phyloP scores from a whole-genome alignment of 2,329 filamentous ascomycete species.

The Aspergillus awamori region DNA sequence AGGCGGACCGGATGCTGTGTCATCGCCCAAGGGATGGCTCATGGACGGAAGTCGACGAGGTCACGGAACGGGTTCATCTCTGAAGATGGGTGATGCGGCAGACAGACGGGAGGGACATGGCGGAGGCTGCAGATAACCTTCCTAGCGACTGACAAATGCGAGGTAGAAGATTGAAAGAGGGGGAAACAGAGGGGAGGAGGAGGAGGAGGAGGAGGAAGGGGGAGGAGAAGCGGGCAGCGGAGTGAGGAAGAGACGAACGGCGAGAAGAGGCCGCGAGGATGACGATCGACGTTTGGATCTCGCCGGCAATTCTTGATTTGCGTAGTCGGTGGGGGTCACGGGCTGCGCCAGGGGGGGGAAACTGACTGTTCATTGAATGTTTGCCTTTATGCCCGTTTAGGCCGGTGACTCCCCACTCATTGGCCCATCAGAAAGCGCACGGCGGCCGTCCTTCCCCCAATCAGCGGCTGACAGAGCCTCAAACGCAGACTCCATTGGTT shows the following conservation, averaged over 20 bases:
- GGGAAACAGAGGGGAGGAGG: not conserved
- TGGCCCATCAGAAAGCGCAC: not conserved
- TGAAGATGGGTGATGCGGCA: not conserved
- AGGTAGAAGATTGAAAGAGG: not conserved
- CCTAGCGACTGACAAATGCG: not conserved
- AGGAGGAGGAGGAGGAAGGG: not conserved
- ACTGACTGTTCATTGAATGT: too few species aligned
- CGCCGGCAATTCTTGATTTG: constrained; percentile 8
- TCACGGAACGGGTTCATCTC: constrained; percentile 5
- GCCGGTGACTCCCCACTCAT: not conserved
- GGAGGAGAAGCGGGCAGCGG: too few species aligned
- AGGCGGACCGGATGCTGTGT: constrained; percentile 1
- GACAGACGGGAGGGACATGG: constrained; percentile 3
- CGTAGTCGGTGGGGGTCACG: constrained; percentile 3
- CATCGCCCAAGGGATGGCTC: constrained; percentile 7
- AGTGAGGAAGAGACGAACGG: not conserved
- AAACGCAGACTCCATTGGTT: not conserved
- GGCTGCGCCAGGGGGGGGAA: not conserved
- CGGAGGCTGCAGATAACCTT: not conserved
- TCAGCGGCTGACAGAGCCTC: not conserved
- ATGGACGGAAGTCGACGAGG: constrained; percentile 3
- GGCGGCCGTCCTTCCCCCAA: not conserved
- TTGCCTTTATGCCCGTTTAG: not conserved
- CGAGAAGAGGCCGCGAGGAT: not conserved
- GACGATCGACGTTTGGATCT: constrained; percentile 8